A percentile compares a stretch with the other conserved stretches of the same genome.
Conservation (phyloP, 208 protist genomes). For the Trypanosoma lewisi region DNA sequence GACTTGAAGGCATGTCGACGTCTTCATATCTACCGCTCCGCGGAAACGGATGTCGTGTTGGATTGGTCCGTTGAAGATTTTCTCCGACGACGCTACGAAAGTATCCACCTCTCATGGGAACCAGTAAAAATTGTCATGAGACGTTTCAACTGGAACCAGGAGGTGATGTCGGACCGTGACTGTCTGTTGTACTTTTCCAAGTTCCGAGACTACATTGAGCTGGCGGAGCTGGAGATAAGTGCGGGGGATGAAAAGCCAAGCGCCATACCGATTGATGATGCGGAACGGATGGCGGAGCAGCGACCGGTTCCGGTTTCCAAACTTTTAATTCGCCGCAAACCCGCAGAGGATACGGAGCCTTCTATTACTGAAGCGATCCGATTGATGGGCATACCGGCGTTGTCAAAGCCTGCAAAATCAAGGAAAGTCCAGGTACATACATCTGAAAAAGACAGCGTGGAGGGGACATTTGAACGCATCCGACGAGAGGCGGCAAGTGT, state of each 20-base stretch:
- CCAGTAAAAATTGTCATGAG: constrained; percentile 76
- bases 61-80: constrained; percentile 90
- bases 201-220: constrained; percentile 75
- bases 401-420: constrained; percentile 45
- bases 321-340: constrained; percentile 74
- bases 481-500: constrained; percentile 53
- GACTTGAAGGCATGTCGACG: constrained; percentile 50
- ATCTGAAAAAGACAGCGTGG: constrained; percentile 39
- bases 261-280: constrained; percentile 65
- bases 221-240: constrained; percentile 67
- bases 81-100: constrained; percentile 88
- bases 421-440: constrained; percentile 36
- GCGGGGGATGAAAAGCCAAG: constrained; percentile 38
- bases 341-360: constrained; percentile 62
- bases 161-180: constrained; percentile 74
- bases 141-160: constrained; percentile 76
- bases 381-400: constrained; percentile 72
- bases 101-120: constrained; percentile 90
- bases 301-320: constrained; percentile 51
- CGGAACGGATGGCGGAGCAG: constrained; percentile 43
- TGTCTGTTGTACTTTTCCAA: constrained; percentile 80
- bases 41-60: constrained; percentile 73
- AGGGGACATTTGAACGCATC: constrained; percentile 50
- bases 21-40: constrained; percentile 79
- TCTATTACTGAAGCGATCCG: constrained; percentile 87